Conservation (phyloP, 148 eudicot genomes). For the Tetragonia tetragonoides region DNA sequence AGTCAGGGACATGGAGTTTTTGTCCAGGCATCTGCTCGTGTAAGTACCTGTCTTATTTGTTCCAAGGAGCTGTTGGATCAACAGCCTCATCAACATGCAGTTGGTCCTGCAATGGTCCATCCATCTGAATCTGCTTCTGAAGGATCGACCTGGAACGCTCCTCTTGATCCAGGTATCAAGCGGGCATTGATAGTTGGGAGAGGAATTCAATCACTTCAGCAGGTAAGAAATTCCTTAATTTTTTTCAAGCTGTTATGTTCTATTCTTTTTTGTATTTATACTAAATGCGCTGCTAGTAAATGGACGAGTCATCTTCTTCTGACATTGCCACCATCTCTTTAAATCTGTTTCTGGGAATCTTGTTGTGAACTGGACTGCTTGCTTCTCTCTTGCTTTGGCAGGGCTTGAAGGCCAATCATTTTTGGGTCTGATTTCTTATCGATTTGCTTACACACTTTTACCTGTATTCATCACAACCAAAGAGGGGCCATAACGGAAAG, state of each 20-base stretch:
- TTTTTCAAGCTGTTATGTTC: neutral
- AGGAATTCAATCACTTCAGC: slow-evolving; percentile 80
- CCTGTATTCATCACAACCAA: too few relatives aligned
- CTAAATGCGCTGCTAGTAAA: neutral
- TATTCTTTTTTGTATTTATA: neutral
- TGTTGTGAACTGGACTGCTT: too few relatives aligned
- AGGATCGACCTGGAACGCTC: slow-evolving; percentile 54
- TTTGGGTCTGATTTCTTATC: too few relatives aligned
- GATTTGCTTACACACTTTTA: too few relatives aligned
- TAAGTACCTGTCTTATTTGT: slow-evolving; percentile 43
- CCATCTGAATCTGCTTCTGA: slow-evolving; percentile 46
- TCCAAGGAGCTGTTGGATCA: slow-evolving; percentile 50
- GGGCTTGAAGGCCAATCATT: too few relatives aligned
- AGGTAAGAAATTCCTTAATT: slow-evolving; percentile 40
- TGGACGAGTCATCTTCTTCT: neutral
- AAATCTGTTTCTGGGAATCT: too few relatives aligned
- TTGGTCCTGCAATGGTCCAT: slow-evolving; percentile 65
- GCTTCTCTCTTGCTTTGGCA: too few relatives aligned
- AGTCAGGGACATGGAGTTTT: slow-evolving; percentile 38
- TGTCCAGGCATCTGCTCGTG: slow-evolving; percentile 54
- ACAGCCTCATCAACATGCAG: too few relatives aligned
- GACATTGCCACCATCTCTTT: neutral
- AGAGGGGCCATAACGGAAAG: too few relatives aligned
- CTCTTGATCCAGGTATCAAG: slow-evolving; percentile 71
- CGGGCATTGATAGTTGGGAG: slow-evolving; percentile 73